Percentiles rank a stretch among this genome's conserved stretches.
Evolutionary conservation across 108 stramenopile genomes (phyloP).

Genomic region (Parietichytrium sp.): DNA sequence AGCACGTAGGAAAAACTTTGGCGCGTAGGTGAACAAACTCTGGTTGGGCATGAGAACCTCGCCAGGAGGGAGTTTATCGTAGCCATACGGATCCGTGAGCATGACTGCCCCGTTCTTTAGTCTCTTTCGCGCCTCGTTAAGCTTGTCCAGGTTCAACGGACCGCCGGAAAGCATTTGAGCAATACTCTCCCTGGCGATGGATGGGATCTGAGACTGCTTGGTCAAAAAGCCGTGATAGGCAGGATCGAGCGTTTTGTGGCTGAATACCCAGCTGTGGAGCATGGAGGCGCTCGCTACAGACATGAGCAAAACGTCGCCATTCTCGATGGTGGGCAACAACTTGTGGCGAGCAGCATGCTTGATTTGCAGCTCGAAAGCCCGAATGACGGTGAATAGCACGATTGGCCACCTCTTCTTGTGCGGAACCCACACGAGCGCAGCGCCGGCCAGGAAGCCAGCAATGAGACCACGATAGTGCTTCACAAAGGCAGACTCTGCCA

Average conservation of each 20-base stretch:
- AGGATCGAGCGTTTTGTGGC: constrained; percentile 13
- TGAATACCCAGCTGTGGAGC: constrained; percentile 32
- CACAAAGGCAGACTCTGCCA: neutral
- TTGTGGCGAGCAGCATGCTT: neutral
- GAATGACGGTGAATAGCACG: neutral
- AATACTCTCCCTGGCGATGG: neutral
- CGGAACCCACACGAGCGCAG: constrained; percentile 20
- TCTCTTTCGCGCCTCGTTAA: neutral
- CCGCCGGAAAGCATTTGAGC: neutral
- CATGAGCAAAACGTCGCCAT: constrained; percentile 21
- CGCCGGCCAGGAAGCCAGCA: neutral
- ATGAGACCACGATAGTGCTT: neutral
- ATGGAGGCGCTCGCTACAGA: constrained; percentile 21
- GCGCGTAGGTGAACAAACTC: neutral
- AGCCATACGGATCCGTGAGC: neutral
- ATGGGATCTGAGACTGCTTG: neutral
- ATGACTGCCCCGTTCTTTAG: neutral
- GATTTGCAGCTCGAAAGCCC: constrained; percentile 30
- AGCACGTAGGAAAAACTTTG: neutral
- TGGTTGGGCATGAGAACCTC: neutral
- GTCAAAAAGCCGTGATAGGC: neutral
- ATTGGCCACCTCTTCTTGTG: neutral
- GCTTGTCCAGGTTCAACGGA: neutral
- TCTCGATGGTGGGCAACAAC: neutral
- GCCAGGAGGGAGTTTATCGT: neutral